These are phyloP conservation scores for Alternaria novae-zelandiae DNA, from an alignment of 2,329 filamentous ascomycete genomes.

Conservation along the genomic window DNA sequence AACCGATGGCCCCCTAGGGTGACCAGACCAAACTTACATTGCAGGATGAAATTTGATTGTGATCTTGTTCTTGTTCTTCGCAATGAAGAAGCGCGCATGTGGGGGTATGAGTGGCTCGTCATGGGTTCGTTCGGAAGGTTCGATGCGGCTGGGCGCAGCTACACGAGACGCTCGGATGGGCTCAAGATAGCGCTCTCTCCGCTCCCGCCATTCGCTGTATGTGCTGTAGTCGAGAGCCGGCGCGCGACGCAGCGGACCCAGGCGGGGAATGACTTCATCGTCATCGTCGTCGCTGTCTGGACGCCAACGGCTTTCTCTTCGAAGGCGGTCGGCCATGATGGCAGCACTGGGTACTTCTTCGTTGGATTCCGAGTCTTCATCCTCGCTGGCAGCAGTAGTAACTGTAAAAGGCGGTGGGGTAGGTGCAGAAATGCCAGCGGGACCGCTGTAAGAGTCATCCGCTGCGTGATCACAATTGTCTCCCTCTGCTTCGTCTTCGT, in stretches of 20 bases:
- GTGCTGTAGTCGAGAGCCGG: slow-evolving; percentile 30
- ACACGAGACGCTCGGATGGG: slow-evolving; percentile 41
- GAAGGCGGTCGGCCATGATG: slow-evolving; percentile 48
- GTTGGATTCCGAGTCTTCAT: slow-evolving; percentile 42
- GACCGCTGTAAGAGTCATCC: slow-evolving; percentile 25
- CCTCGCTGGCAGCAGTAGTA: slow-evolving; percentile 44
- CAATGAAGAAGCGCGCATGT: slow-evolving; percentile 83
- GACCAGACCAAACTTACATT: slow-evolving; percentile 55
- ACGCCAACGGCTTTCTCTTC: slow-evolving; percentile 48
- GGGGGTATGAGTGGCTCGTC: slow-evolving; percentile 64
- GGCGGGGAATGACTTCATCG: slow-evolving; percentile 36
- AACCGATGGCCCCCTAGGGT: background rate
- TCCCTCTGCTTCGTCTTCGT: slow-evolving; percentile 28
- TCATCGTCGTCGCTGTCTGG: slow-evolving; percentile 48
- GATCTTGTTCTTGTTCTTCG: slow-evolving; percentile 81
- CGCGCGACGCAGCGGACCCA: slow-evolving; percentile 31
- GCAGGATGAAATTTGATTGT: slow-evolving; percentile 85
- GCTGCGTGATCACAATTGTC: slow-evolving; percentile 42
- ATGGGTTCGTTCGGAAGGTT: slow-evolving; percentile 27
- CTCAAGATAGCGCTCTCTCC: slow-evolving; percentile 31
- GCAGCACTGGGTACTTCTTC: slow-evolving; percentile 48
- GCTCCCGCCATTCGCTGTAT: slow-evolving; percentile 35
- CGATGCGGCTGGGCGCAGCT: slow-evolving; percentile 44
- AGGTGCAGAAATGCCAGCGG: slow-evolving; percentile 41
- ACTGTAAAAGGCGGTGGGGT: slow-evolving; percentile 51